Evolutionary conservation across 805 yeast genomes (phyloP), one percentile per base, ranked within the genome.

Genomic region (Candida insectorum): DNA sequence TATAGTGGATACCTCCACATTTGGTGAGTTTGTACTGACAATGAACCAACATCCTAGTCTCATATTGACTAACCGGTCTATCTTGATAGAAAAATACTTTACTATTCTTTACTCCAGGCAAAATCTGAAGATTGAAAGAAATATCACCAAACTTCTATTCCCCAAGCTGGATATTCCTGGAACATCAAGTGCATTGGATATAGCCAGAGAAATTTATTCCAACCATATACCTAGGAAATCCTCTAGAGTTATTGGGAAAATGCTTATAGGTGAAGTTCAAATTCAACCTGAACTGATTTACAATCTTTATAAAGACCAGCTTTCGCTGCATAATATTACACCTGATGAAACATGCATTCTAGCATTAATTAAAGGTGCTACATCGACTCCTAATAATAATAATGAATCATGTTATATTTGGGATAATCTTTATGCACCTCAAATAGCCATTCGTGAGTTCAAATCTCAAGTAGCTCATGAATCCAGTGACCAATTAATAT

Each of bases 401-500:
- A 34, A 40, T 2, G 44, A 34, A 5, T 41, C 52, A 5, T 43
- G 48, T 20, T 28, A 69, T 3, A 31, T 56, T 12, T 80, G 85
- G 85, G 76, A 62, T 7, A 56, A 58, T 1, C 31, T 65, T 24
- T 71, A 58, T 33, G 84, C 88, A 0, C 62, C 81, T 1, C 85
- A 80, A 44, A 62, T 77, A 16, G 79, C 84, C 0, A 63, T 78
- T 2, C 68, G 62, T 24, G 85, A 81, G 49, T 74, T 81, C 53
- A 68, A 74, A 36, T 62, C 66, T 1, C 67, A 52, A 4, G 39
- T 44, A 26, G 25, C 27, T 3, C 25, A 32, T 46, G n/a, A 14
- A 14, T 14, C 24, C 6, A 6, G 12, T 11, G 26, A 20, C 16
- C 24, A 29, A 10, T 7, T 34, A 15, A 30, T 75, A 0, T 56